Conservation (phyloP, 2,329 filamentous ascomycete genomes). For the Huntiella decipiens region DNA sequence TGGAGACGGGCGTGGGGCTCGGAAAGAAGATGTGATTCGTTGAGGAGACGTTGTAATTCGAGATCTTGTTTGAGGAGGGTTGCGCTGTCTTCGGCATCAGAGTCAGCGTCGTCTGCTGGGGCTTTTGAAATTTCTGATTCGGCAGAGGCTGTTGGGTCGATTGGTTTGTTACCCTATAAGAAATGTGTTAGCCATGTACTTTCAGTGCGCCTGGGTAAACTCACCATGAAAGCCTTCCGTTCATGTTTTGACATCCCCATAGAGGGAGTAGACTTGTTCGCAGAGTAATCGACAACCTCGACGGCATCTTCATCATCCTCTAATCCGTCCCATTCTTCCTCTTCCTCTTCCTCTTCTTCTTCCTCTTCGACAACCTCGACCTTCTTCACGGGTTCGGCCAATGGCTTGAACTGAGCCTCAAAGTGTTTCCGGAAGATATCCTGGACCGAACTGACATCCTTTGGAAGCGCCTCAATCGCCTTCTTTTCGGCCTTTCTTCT, state of each 20-base stretch:
- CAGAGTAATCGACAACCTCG: slow-evolving; percentile 44
- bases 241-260: slow-evolving; percentile 44
- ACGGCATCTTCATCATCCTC: slow-evolving; percentile 20
- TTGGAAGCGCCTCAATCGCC: slow-evolving; percentile 7
- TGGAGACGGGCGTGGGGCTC: slow-evolving; percentile 29
- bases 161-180: slow-evolving; percentile 21
- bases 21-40: slow-evolving; percentile 71
- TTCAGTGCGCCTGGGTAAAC: slow-evolving; percentile 4
- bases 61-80: slow-evolving; percentile 78
- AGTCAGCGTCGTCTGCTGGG: slow-evolving; percentile 14
- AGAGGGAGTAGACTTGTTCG: slow-evolving; percentile 19
- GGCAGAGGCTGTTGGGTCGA: slow-evolving; percentile 26
- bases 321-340: slow-evolving; percentile 14
- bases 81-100: slow-evolving; percentile 36
- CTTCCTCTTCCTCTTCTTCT: slow-evolving; percentile 14
- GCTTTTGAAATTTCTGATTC: slow-evolving; percentile 13
- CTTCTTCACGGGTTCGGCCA: slow-evolving; percentile 24
- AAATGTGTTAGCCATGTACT: background rate
- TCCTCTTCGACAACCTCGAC: slow-evolving; percentile 15
- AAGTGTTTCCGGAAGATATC: slow-evolving; percentile 71
- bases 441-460: slow-evolving; percentile 35
- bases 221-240: slow-evolving; percentile 60
- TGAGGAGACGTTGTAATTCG: slow-evolving; percentile 72
- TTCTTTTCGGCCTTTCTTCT: slow-evolving; percentile 23
- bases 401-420: slow-evolving; percentile 68